These are phyloP conservation scores for Leccinum barrowsii DNA, from an alignment of 768 basidiomycete species.

Conservation along the genomic window DNA sequence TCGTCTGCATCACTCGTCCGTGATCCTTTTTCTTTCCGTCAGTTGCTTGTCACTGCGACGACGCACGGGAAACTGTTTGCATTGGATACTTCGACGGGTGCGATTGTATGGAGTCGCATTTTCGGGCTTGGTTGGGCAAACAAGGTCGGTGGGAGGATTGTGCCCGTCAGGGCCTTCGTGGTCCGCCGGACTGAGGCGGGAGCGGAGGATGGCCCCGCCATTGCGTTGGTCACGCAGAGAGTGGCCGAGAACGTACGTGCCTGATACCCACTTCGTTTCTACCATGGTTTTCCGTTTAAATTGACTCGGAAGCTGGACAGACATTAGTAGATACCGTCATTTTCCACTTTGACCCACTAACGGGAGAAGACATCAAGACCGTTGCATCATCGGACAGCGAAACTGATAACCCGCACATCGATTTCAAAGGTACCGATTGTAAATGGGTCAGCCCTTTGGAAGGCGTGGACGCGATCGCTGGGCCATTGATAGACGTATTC, in stretches of 20 bases:
- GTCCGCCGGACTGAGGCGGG: constrained; percentile 34
- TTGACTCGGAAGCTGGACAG: constrained; percentile 33
- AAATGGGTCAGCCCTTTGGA: constrained; percentile 41
- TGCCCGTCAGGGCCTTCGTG: constrained; percentile 61
- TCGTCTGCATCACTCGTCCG: constrained; percentile 45
- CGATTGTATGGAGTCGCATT: constrained; percentile 74
- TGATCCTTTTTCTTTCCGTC: constrained; percentile 84
- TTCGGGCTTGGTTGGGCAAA: constrained; percentile 71
- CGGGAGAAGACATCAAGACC: constrained; percentile 55
- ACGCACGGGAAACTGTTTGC: constrained; percentile 74
- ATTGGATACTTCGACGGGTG: constrained; percentile 75
- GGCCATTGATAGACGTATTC: constrained; percentile 57
- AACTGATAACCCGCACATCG: background rate
- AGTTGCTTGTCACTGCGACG: constrained; percentile 74
- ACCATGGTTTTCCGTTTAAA: background rate
- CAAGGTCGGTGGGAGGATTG: constrained; percentile 49
- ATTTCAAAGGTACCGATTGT: constrained; percentile 3
- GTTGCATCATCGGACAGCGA: constrained; percentile 14
- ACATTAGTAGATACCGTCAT: constrained; percentile 65
- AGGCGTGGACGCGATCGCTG: constrained; percentile 59
- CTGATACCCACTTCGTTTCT: background rate
- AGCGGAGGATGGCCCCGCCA: constrained; percentile 27
- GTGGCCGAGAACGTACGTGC: constrained; percentile 56
- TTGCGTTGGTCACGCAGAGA: constrained; percentile 61
- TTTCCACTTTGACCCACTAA: constrained; percentile 77